Evolutionary conservation across 371 early-diverging fungal genomes (phyloP).

Genomic region (Nematocida displodere): DNA sequence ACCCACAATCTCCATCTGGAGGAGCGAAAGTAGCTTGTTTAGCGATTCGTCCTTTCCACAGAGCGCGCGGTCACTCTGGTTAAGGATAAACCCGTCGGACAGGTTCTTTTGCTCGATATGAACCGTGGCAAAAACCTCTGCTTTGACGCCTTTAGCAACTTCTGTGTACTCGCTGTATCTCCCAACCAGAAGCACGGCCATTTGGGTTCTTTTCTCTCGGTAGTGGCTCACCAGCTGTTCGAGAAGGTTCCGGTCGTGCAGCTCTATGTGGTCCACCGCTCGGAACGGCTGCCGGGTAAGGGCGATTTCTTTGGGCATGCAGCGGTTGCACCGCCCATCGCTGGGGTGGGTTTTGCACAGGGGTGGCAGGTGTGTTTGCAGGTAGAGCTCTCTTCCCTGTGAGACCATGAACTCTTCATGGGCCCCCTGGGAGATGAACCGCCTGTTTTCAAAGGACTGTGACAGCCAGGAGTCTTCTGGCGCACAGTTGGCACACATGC

Average conservation of each 20-base stretch:
- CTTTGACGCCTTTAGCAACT: conserved; percentile 88
- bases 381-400: conserved; percentile 30
- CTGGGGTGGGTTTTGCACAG: conserved; percentile 48
- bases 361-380: conserved; percentile 44
- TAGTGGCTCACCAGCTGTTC: conserved; percentile 79
- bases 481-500: conserved; percentile 63
- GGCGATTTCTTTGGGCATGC: conserved; percentile 54
- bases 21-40: conserved; percentile 69
- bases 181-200: conserved; percentile 85
- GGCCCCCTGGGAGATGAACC: conserved; percentile 60
- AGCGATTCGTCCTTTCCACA: conserved; percentile 4
- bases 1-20: conserved; percentile 72
- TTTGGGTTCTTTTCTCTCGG: conserved; percentile 77
- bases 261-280: conserved; percentile 94
- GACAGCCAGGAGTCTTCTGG: conserved; percentile 60
- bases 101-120: conserved; percentile 81
- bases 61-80: conserved; percentile 63
- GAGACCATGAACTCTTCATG: conserved; percentile 57
- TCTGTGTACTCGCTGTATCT: conserved; percentile 79
- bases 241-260: conserved; percentile 76
- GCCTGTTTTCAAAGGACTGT: conserved; percentile 54
- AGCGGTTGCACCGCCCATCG: conserved; percentile 53
- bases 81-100: conserved; percentile 74
- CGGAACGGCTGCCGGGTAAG: conserved; percentile 71
- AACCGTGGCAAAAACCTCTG: conserved; percentile 85